Conservation (phyloP, 2,329 filamentous ascomycete species). For the Acarospora socialis region DNA sequence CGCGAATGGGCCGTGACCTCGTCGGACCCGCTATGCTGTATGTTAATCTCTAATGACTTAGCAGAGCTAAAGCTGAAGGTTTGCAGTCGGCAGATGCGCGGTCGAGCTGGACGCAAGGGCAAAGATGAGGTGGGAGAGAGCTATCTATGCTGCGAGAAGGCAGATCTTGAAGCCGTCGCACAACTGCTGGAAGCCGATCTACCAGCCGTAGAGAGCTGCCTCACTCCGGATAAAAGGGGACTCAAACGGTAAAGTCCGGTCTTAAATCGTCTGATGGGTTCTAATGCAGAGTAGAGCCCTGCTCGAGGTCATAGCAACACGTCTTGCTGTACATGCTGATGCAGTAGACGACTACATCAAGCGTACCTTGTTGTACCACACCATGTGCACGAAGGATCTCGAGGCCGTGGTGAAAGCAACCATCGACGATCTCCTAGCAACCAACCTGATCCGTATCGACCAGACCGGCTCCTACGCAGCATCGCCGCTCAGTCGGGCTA, state of each 20-base stretch:
- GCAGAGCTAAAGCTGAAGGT: slow-evolving; percentile 15
- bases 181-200: slow-evolving; percentile 59
- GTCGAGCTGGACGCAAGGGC: slow-evolving; percentile 62
- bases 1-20: slow-evolving; percentile 60
- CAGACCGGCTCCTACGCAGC: slow-evolving; percentile 40
- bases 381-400: slow-evolving; percentile 36
- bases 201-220: slow-evolving; percentile 53
- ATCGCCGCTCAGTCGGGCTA: slow-evolving; percentile 53
- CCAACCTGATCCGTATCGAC: slow-evolving; percentile 41
- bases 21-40: slow-evolving; percentile 64
- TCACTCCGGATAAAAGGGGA: slow-evolving; percentile 51
- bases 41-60: slow-evolving; percentile 11
- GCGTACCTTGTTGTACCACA: slow-evolving; percentile 51
- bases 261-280: neutral
- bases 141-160: slow-evolving; percentile 56
- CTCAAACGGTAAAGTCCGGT: slow-evolving; percentile 42
- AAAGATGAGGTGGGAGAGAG: slow-evolving; percentile 67
- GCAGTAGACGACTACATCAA: slow-evolving; percentile 54
- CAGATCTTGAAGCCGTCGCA: slow-evolving; percentile 54
- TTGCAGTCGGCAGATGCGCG: slow-evolving; percentile 56
- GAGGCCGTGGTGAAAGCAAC: slow-evolving; percentile 43
- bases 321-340: slow-evolving; percentile 49
- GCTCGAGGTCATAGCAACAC: slow-evolving; percentile 55
- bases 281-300: slow-evolving; percentile 41
- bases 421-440: slow-evolving; percentile 41